A percentile compares a stretch with the other conserved stretches of the same genome.
Evolutionary conservation across 192 early-diverging fungal species (phyloP).

Genomic region (Backusella psychrophila): DNA sequence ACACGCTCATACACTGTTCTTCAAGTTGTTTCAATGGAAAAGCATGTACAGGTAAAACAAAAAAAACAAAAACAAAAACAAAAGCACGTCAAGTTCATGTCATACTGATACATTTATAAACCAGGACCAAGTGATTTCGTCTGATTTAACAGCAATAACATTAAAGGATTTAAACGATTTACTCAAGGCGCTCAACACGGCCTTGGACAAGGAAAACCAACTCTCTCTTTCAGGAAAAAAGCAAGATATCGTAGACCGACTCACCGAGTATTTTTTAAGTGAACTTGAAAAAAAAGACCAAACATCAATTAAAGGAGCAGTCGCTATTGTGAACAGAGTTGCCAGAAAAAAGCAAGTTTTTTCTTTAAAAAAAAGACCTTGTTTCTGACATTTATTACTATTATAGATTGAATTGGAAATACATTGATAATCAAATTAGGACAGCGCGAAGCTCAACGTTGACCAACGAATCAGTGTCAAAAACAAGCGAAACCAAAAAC

Average conservation of each 20-base stretch:
- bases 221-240: background rate
- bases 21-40: background rate
- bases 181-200: background rate
- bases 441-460: background rate
- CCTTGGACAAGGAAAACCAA: background rate
- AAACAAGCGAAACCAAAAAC: background rate
- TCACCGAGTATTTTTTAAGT: background rate
- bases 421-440: background rate
- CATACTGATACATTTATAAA: too few relatives aligned
- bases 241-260: background rate
- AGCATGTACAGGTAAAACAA: background rate
- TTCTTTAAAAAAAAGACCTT: too few relatives aligned
- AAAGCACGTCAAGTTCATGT: background rate
- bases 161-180: background rate
- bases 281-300: background rate
- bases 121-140: background rate
- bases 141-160: background rate
- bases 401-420: background rate
- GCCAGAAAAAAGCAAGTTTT: slow-evolving; percentile 12
- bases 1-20: background rate
- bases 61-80: background rate
- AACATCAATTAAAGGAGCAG: background rate
- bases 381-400: background rate
- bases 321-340: background rate
- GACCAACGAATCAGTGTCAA: background rate